Conservation (phyloP, 163 green algal species). For the Prototheca cutis region DNA sequence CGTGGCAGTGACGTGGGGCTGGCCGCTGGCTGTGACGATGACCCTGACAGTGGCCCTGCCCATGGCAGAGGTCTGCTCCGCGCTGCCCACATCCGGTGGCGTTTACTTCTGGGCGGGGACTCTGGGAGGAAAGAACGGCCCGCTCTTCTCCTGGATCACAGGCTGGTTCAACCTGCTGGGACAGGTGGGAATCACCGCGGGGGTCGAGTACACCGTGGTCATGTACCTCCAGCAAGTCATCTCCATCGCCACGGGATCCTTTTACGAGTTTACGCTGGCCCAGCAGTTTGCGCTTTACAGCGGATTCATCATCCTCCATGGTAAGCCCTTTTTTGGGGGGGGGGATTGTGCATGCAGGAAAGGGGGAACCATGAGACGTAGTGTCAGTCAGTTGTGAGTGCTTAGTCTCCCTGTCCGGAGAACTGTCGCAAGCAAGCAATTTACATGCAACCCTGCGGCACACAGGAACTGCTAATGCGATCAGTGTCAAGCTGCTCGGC, state of each 20-base stretch:
- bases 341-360: no score
- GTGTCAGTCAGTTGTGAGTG: no score
- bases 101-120: constrained; percentile 29
- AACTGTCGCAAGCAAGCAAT: no score
- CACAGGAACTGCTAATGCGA: constrained; percentile 26
- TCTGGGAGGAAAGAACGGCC: constrained; percentile 13
- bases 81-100: constrained; percentile 21
- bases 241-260: background rate
- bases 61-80: constrained; percentile 27
- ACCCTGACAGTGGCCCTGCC: constrained; percentile 27
- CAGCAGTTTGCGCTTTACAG: constrained; percentile 12
- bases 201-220: constrained; percentile 28
- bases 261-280: background rate
- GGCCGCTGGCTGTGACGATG: constrained; percentile 18
- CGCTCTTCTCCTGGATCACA: constrained; percentile 11
- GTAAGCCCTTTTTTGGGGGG: no score
- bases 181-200: constrained; percentile 27
- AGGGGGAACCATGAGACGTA: no score
- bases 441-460: no score
- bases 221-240: constrained; percentile 11
- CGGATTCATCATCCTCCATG: constrained; percentile 17
- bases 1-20: constrained; percentile 21
- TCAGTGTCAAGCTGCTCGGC: constrained; percentile 22
- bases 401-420: no score
- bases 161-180: constrained; percentile 32